A percentile compares a stretch with the other conserved stretches of the same genome.
Conservation (phyloP, 2,329 filamentous ascomycete genomes). For the Penicillium sclerotigenum region DNA sequence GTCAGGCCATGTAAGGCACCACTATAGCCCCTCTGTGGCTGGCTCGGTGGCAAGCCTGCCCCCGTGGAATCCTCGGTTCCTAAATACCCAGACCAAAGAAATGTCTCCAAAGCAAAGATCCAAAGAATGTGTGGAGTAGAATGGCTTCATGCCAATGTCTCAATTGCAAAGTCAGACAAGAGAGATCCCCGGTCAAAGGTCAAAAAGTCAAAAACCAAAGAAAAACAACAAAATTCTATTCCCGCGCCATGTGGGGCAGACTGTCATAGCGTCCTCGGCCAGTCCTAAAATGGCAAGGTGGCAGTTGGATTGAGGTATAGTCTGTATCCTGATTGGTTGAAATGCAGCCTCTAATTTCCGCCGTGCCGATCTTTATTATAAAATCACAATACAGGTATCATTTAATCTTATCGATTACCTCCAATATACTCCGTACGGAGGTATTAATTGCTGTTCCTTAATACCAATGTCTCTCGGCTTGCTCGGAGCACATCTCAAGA, state of each 20-base stretch:
- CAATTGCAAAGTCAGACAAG: not conserved
- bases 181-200: not conserved
- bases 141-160: not conserved
- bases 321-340: not conserved
- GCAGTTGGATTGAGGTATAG: not conserved
- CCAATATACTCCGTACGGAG: not conserved
- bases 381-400: not conserved
- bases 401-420: not conserved
- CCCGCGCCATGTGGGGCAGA: slow-evolving; percentile 15
- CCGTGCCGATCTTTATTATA: slow-evolving; percentile 19
- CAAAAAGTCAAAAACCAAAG: not conserved
- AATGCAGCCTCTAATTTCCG: slow-evolving; percentile 17
- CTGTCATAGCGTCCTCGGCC: slow-evolving; percentile 4
- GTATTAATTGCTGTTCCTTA: not conserved
- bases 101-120: not conserved
- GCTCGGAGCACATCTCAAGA: not conserved
- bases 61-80: not conserved
- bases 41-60: not conserved
- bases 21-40: slow-evolving; percentile 2
- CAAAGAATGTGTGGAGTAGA: not conserved
- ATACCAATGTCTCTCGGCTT: not conserved
- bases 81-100: not conserved
- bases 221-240: slow-evolving; percentile 16
- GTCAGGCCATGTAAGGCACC: slow-evolving; percentile 5
- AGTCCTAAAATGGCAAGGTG: slow-evolving; percentile 12